Evolutionary conservation across 2,329 filamentous ascomycete species (phyloP), one percentile per base, ranked within the genome.

Genomic region (Orbilia ellipsospora): DNA sequence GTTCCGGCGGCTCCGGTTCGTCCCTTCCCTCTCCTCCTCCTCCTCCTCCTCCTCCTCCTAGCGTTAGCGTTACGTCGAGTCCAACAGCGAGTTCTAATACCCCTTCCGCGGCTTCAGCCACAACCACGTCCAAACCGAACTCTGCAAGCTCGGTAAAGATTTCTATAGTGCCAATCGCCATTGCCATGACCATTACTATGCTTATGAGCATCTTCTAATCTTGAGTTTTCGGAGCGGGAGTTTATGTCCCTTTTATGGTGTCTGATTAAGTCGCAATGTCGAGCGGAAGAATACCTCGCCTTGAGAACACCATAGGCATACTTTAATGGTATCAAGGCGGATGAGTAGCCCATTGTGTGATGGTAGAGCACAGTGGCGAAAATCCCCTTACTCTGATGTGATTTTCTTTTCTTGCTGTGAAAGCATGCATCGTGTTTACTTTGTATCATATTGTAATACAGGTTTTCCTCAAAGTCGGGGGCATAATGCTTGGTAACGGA

Each of bases 151-250:
- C 57, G 31, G 16, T 63, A 5, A 28, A 44, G 50, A 36, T 59
- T 60, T 68, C 63, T 44, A 36, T 51, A 45, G 62, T 57, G 64
- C 56, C 26, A 48, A 20, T 74, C 20, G 70, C 59, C 45, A 50
- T 68, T 57, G 63, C 54, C 45, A 64, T 74, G 64, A 55, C 61
- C 45, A 55, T 74, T 28, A 57, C 70, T 44, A 59, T 51, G 42
- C 36, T 74, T 57, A 52, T 74, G 18, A 63, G 70, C 57, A 50
- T 74, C 56, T 74, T 67, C 69, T 73, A 54, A 67, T 23, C 23
- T 20, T 57, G n/a, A 20, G 40, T 59, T n/a, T 40, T 40, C 61
- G 18, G 62, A n/a, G 44, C 13, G 13, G 40, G 42, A 15, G 40
- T 42, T 36, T 40, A 55, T 67, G 55, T 73, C 26, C 13, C 16